A percentile compares a stretch with the other conserved stretches of the same genome.
Evolutionary conservation across 257 asterid species (phyloP).

Genomic region (Galeopsis tetrahit): DNA sequence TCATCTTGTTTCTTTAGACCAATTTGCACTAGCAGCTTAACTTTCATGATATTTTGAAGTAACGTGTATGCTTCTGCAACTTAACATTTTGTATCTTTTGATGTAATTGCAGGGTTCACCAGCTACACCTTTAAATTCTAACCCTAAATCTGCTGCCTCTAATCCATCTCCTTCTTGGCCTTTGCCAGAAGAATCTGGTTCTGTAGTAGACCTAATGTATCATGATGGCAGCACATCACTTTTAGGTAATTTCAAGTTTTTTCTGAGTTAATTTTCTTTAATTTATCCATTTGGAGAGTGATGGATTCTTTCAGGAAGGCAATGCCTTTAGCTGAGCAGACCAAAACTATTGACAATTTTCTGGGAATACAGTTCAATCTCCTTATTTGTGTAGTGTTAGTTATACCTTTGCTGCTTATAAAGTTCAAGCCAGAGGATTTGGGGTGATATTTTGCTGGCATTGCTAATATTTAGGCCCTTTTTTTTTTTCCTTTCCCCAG

Average conservation of each 20-base stretch:
- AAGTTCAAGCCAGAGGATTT: slow-evolving; percentile 29
- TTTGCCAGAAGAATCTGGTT: slow-evolving; percentile 54
- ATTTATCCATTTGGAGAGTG: not conserved
- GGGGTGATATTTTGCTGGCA: slow-evolving; percentile 26
- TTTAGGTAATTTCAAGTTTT: slow-evolving; percentile 47
- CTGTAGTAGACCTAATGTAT: slow-evolving; percentile 40
- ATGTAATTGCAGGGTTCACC: slow-evolving; percentile 68
- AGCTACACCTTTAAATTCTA: slow-evolving; percentile 61
- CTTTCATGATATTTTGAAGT: not conserved
- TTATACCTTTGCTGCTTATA: slow-evolving; percentile 17
- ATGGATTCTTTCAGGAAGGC: slow-evolving; percentile 10
- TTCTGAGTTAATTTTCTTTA: slow-evolving; percentile 24
- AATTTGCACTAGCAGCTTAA: slow-evolving; percentile 3
- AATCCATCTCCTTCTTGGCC: slow-evolving; percentile 47
- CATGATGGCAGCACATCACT: slow-evolving; percentile 35
- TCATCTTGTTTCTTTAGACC: not conserved
- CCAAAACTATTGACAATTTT: slow-evolving; percentile 14
- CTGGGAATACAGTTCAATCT: slow-evolving; percentile 17
- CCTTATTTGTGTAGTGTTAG: slow-evolving; percentile 15
- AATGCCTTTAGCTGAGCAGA: slow-evolving; percentile 19
- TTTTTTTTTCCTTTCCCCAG: slow-evolving; percentile 50
- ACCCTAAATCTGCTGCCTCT: slow-evolving; percentile 44
- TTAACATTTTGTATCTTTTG: slow-evolving; percentile 33
- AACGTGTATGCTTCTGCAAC: slow-evolving; percentile 24
- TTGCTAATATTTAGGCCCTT: slow-evolving; percentile 30